Evolutionary conservation across 768 basidiomycete species (phyloP), one percentile per base, ranked within the genome.

Genomic region (Lactifluus pinguis): DNA sequence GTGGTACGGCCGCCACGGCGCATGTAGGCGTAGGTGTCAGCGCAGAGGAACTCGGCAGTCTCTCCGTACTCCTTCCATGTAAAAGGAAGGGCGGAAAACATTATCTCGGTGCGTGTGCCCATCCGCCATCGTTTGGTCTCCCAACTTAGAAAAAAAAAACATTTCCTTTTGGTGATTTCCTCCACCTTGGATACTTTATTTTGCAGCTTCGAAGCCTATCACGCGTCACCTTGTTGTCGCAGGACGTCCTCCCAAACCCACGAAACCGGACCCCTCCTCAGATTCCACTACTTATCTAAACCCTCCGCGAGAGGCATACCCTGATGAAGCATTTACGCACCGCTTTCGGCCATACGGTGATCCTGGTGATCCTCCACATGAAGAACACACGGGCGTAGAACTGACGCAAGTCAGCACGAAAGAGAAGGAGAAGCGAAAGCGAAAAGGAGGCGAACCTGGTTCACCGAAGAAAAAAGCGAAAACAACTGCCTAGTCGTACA

Each of bases 401-500:
- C 48, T 13, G 51, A 62, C 30, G 19, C 21, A 49, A 51, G 51
- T 19, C 32, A 19, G 36, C n/a, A 4, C 48, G 19, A 49, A 47
- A 30, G 53, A 21, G 34, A 55, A 59, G 52, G 49, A 51, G 38
- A 59, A 17, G 36, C 21, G 15, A 3, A 65, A 66, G 54, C 57
- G 65, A 41, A 66, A 39, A 19, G 59, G 38, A 2, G 55, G 30
- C 7, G 63, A 57, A 8, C n/a, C 15, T 7, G 63, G 21, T 11
- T 59, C 65, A 9, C 54, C 59, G 8, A 66, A 65, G 55, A 39
- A 66, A 65, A 66, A 61, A 53, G 44, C 51, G 15, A 65, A 61
- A 30, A 38, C 30, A 29, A 39, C 32, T 11, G 19, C 34, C 14
- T 63, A 55, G 25, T 21, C 30, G n/a, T 25, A 11, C 47, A n/a